These are phyloP conservation scores for Colletotrichum lupini DNA, from an alignment of 2,329 filamentous ascomycete genomes.

Conservation along the genomic window DNA sequence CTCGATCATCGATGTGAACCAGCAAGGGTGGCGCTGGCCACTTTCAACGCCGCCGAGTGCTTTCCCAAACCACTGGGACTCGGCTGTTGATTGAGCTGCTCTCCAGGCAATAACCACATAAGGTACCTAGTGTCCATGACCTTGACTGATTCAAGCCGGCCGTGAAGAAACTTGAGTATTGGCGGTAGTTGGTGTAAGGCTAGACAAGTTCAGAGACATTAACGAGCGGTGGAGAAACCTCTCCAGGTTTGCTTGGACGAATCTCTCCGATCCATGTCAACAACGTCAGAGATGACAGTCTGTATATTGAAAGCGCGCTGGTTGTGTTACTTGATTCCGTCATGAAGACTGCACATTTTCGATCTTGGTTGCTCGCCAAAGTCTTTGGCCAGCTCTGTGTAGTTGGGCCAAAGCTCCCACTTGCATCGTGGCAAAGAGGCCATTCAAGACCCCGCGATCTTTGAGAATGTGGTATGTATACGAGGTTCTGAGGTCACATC, in stretches of 20 bases:
- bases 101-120: background rate
- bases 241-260: background rate
- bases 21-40: conserved; percentile 15
- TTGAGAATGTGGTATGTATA: background rate
- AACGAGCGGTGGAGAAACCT: background rate
- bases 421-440: background rate
- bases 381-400: background rate
- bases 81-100: background rate
- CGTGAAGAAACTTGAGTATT: background rate
- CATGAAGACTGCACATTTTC: background rate
- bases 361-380: background rate
- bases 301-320: background rate
- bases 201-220: background rate
- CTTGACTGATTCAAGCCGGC: background rate
- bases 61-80: conserved; percentile 5
- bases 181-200: background rate
- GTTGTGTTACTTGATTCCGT: background rate
- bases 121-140: background rate
- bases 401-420: background rate
- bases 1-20: conserved; percentile 1
- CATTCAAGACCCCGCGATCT: background rate
- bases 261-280: background rate
- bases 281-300: background rate
- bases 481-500: background rate
- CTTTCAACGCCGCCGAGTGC: background rate